Evolutionary conservation across 2,329 filamentous ascomycete species (phyloP).

Genomic region (Exophiala lecanii-corni): DNA sequence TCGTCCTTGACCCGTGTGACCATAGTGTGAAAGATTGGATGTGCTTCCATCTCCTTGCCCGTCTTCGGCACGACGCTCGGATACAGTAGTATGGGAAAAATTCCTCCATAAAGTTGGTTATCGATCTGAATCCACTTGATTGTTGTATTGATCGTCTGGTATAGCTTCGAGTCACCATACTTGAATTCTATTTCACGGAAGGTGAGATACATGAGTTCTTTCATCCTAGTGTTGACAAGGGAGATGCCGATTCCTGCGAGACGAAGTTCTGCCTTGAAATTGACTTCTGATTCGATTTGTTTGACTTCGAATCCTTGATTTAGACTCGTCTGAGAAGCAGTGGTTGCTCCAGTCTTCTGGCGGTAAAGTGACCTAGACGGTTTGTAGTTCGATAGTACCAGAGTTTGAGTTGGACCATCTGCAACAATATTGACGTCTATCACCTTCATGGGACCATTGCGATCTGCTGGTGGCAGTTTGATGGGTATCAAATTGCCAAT

Average conservation of each 20-base stretch:
- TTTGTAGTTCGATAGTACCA: slow-evolving; percentile 92
- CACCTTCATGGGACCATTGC: slow-evolving; percentile 67
- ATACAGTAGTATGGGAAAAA: slow-evolving; percentile 96
- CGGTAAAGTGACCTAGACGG: slow-evolving; percentile 87
- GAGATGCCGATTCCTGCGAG: slow-evolving; percentile 90
- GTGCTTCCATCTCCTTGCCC: slow-evolving; percentile 90
- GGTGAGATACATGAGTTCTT: slow-evolving; percentile 88
- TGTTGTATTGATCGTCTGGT: slow-evolving; percentile 83
- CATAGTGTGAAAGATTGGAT: slow-evolving; percentile 89
- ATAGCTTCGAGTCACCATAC: slow-evolving; percentile 86
- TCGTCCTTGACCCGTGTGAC: slow-evolving; percentile 95
- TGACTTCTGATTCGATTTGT: slow-evolving; percentile 79
- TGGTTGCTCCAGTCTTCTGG: slow-evolving; percentile 51
- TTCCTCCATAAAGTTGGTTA: slow-evolving; percentile 95
- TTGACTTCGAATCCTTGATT: slow-evolving; percentile 86
- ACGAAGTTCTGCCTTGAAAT: slow-evolving; percentile 81
- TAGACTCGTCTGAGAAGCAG: slow-evolving; percentile 53
- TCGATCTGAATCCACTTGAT: slow-evolving; percentile 99
- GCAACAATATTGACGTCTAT: slow-evolving; percentile 96
- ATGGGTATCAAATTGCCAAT: slow-evolving; percentile 95
- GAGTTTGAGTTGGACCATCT: slow-evolving; percentile 88
- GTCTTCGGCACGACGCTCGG: slow-evolving; percentile 97
- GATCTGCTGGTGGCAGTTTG: slow-evolving; percentile 68
- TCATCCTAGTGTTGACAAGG: slow-evolving; percentile 84
- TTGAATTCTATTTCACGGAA: slow-evolving; percentile 86